Evolutionary conservation across 73 alveolate species (phyloP), one percentile per base, ranked within the genome.

Genomic region (Paramecium tetraurelia): DNA sequence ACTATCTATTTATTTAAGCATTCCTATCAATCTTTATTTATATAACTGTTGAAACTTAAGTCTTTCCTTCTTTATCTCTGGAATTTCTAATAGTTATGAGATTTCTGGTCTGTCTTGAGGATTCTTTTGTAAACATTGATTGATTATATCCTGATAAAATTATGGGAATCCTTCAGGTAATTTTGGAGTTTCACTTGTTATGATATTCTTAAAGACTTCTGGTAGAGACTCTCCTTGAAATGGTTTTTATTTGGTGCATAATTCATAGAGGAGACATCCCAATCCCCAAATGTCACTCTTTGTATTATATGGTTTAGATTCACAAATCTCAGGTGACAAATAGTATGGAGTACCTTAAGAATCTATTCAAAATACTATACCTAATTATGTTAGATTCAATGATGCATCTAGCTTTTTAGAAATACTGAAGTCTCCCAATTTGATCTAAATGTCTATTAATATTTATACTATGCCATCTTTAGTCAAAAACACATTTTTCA

Each of bases 401-500:
- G 59, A 58, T 22, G 71, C 53, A 40, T 58, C 86, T 20, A 86
- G 16, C 35, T 86, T 63, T 68, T 86, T 86, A 86, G 93, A 86
- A n/a, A 86, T 77, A 68, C 93, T 77, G 36, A 86, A 86, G 69
- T 86, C 93, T n/a, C 93, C 93, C 20, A 86, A 50, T 50, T 86
- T 86, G 1, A 63, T 63, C 84, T 63, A 63, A 21, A 16, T 18
- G 18, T 21, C 8, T 58, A 86, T n/a, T 16, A 18, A 16, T 31
- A 33, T 14, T 21, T 16, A 11, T 63, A 86, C 76, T 58, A 86
- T 58, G 21, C 96, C 96, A 85, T 96, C 92, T 11, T 96, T 94
- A 3, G 98, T 59, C 93, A 98, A 92, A 85, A 98, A 95, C n/a
- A 98, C 95, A 94, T 98, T 98, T 93, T 95, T 89, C 86, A 96